These are phyloP conservation scores for Artomyces pyxidatus DNA, from an alignment of 768 basidiomycete genomes.

Conservation along the genomic window DNA sequence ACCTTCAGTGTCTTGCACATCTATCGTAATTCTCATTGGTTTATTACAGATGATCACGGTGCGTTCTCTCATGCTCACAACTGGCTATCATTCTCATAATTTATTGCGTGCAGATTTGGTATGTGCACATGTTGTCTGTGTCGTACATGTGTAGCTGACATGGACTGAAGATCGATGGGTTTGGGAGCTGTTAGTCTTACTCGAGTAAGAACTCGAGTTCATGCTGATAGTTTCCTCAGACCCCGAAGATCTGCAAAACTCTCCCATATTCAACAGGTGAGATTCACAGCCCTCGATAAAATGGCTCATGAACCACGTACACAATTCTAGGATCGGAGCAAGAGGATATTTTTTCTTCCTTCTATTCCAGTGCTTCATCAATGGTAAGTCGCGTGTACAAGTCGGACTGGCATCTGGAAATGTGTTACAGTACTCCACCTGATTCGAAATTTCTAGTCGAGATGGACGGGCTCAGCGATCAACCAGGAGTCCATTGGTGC, in stretches of 20 bases:
- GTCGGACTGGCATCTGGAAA: constrained; percentile 10
- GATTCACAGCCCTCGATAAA: constrained; percentile 13
- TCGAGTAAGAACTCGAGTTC: background rate
- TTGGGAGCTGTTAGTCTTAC: constrained; percentile 64
- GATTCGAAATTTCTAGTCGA: constrained; percentile 38
- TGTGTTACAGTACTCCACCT: too few relatives aligned
- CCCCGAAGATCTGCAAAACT: constrained; percentile 69
- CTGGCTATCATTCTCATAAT: constrained; percentile 6
- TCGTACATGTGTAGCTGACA: background rate
- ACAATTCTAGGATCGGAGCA: constrained; percentile 55
- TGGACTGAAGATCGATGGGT: constrained; percentile 59
- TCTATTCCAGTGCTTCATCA: constrained; percentile 90
- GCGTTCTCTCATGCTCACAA: background rate
- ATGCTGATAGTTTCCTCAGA: constrained; percentile 35
- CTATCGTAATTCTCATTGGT: background rate
- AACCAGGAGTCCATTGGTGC: constrained; percentile 52
- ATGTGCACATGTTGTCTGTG: constrained; percentile 9
- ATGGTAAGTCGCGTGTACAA: constrained; percentile 37
- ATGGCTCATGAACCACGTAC: background rate
- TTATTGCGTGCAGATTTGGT: constrained; percentile 34
- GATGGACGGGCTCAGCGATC: constrained; percentile 65
- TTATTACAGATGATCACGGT: constrained; percentile 71
- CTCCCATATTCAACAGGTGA: constrained; percentile 67
- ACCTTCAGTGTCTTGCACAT: background rate
- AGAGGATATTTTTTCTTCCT: constrained; percentile 89